phyloP scores from a whole-genome alignment of 495 filamentous ascomycete genomes.

The Penicillium mononematosum region DNA sequence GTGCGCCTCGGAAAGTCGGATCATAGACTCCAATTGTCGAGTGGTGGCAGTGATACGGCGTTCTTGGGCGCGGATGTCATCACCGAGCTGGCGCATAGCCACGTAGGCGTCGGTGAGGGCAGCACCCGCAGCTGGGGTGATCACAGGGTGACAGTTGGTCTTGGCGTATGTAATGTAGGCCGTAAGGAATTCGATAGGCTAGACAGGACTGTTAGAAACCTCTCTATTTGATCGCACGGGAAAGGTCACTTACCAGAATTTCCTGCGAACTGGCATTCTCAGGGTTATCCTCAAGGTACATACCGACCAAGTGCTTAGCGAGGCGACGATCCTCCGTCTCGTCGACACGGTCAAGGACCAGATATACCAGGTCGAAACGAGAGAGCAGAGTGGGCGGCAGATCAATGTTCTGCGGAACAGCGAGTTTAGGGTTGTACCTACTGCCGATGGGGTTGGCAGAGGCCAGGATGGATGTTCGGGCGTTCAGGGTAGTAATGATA shows the following conservation, averaged over 20 bases:
- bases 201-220: slow-evolving; percentile 17
- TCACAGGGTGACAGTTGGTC: slow-evolving; percentile 74
- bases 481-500: slow-evolving; percentile 97
- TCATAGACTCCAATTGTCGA: slow-evolving; percentile 94
- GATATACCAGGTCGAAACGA: slow-evolving; percentile 94
- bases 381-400: slow-evolving; percentile 92
- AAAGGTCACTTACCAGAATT: slow-evolving; percentile 65
- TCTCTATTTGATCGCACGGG: not conserved
- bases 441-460: slow-evolving; percentile 97
- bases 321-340: slow-evolving; percentile 83
- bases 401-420: slow-evolving; percentile 97
- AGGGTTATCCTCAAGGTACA: slow-evolving; percentile 94
- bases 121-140: slow-evolving; percentile 72
- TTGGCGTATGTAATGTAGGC: slow-evolving; percentile 97
- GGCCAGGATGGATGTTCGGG: slow-evolving; percentile 87
- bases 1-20: slow-evolving; percentile 92
- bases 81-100: slow-evolving; percentile 91
- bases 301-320: slow-evolving; percentile 88
- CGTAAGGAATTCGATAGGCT: slow-evolving; percentile 94
- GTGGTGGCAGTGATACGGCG: slow-evolving; percentile 98
- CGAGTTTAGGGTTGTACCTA: slow-evolving; percentile 92
- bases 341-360: slow-evolving; percentile 90
- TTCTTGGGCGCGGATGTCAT: slow-evolving; percentile 89
- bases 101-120: slow-evolving; percentile 87
- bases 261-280: slow-evolving; percentile 76